These are phyloP conservation scores for Collybia mongolica DNA, from an alignment of 768 basidiomycete species.

Conservation along the genomic window DNA sequence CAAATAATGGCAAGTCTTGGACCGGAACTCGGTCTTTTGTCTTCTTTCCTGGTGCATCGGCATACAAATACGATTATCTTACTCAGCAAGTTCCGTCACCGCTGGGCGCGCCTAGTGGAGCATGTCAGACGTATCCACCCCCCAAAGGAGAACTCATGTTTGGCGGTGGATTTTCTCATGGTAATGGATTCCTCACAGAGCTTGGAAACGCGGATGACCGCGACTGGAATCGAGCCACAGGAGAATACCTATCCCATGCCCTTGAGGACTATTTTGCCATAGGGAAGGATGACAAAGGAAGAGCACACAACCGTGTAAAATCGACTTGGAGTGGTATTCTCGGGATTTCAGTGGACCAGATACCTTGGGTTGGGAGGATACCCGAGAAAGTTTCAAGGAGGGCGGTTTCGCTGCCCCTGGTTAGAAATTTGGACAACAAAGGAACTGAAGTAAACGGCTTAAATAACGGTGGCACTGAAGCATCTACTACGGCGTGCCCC, in stretches of 20 bases:
- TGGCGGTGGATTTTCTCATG: conserved; percentile 54
- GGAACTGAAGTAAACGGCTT: too few species aligned
- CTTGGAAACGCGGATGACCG: conserved; percentile 39
- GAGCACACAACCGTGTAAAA: conserved; percentile 49
- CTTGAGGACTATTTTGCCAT: conserved; percentile 53
- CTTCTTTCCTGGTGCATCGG: conserved; percentile 44
- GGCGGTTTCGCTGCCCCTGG: conserved; percentile 5
- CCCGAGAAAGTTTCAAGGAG: conserved; percentile 48
- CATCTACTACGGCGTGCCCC: not conserved
- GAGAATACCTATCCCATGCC: conserved; percentile 31
- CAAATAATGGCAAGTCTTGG: conserved; percentile 17
- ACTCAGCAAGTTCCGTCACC: conserved; percentile 48
- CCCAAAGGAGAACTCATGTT: conserved; percentile 58
- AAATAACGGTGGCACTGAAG: not conserved
- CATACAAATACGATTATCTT: conserved; percentile 62
- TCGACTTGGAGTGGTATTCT: conserved; percentile 65
- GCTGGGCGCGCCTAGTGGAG: not conserved
- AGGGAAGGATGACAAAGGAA: conserved; percentile 16
- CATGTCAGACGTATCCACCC: conserved; percentile 14
- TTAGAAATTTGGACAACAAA: not conserved
- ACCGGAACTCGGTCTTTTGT: conserved; percentile 55
- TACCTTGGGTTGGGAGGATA: conserved; percentile 72
- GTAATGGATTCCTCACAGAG: conserved; percentile 28
- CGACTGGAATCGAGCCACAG: conserved; percentile 23
- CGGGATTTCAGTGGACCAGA: conserved; percentile 56